A percentile compares a stretch with the other conserved stretches of the same genome.
These are phyloP conservation scores for Chenopodium formosanum DNA, from an alignment of 148 eudicot genomes.

Conservation along the genomic window DNA sequence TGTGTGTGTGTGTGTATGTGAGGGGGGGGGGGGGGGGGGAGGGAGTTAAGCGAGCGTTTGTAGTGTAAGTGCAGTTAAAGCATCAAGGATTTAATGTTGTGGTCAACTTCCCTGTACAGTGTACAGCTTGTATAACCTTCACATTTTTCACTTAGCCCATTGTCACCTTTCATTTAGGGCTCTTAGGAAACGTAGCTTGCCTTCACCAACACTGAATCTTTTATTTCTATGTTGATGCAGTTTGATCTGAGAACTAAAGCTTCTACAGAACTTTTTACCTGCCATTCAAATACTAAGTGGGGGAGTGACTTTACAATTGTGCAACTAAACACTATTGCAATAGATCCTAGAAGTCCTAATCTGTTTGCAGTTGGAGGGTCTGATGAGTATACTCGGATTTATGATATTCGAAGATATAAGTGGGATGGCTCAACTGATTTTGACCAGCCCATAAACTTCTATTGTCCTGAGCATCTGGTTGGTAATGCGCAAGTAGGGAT, in stretches of 20 bases:
- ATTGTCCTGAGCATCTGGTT: conserved; percentile 74
- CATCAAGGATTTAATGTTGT: background rate
- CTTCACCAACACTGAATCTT: conserved; percentile 7
- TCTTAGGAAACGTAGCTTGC: background rate
- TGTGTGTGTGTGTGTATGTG: too few species aligned
- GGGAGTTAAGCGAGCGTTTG: background rate
- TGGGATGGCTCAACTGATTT: conserved; percentile 70
- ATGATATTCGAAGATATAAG: conserved; percentile 74
- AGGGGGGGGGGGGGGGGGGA: too few species aligned
- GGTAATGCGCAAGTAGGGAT: conserved; percentile 59
- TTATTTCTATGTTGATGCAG: conserved; percentile 43
- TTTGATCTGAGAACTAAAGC: conserved; percentile 84
- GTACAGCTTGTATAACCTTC: background rate
- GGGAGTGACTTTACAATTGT: conserved; percentile 34
- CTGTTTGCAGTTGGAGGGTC: conserved; percentile 81
- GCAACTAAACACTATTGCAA: conserved; percentile 68
- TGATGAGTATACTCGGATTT: conserved; percentile 80
- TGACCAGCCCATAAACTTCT: conserved; percentile 75
- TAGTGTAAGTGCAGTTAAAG: background rate
- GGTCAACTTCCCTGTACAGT: background rate
- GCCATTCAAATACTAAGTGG: conserved; percentile 41
- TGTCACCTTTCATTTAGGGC: background rate
- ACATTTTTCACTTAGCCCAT: background rate
- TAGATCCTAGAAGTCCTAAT: conserved; percentile 87
- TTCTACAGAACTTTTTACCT: conserved; percentile 75